phyloP scores from a whole-genome alignment of 75 land plant genomes.

The Sequoia sempervirens region DNA sequence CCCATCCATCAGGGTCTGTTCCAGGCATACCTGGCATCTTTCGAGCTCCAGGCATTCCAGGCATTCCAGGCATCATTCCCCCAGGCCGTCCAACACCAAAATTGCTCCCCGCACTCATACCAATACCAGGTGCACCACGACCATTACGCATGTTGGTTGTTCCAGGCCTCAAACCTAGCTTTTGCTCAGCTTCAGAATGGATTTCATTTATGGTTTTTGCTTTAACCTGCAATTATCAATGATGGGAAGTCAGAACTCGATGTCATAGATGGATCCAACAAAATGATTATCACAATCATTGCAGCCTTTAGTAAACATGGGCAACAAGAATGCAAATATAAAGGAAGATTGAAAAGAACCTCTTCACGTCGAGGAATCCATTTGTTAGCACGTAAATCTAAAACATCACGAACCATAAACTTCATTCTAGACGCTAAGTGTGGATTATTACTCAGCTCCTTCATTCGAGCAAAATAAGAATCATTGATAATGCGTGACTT shows the following conservation, averaged over 20 bases:
- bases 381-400: slow-evolving; percentile 75
- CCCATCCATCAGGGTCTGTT: slow-evolving; percentile 65
- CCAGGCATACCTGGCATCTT: slow-evolving; percentile 69
- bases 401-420: slow-evolving; percentile 76
- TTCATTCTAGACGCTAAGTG: slow-evolving; percentile 62
- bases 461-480: slow-evolving; percentile 59
- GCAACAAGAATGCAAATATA: neutral
- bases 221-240: slow-evolving; percentile 51
- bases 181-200: slow-evolving; percentile 88
- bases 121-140: slow-evolving; percentile 30
- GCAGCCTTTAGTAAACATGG: neutral
- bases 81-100: slow-evolving; percentile 52
- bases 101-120: slow-evolving; percentile 19
- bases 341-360: slow-evolving; percentile 21
- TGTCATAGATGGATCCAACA: too few relatives aligned
- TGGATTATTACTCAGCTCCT: slow-evolving; percentile 53
- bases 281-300: neutral
- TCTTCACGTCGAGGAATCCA: slow-evolving; percentile 95
- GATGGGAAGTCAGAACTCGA: neutral
- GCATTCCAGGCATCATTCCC: slow-evolving; percentile 81
- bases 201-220: slow-evolving; percentile 90
- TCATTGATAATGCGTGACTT: slow-evolving; percentile 60
- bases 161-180: slow-evolving; percentile 77
- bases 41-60: slow-evolving; percentile 60
- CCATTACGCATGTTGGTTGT: slow-evolving; percentile 59